Evolutionary conservation across 2,329 filamentous ascomycete species (phyloP).

Genomic region (Bipolaris cookei): DNA sequence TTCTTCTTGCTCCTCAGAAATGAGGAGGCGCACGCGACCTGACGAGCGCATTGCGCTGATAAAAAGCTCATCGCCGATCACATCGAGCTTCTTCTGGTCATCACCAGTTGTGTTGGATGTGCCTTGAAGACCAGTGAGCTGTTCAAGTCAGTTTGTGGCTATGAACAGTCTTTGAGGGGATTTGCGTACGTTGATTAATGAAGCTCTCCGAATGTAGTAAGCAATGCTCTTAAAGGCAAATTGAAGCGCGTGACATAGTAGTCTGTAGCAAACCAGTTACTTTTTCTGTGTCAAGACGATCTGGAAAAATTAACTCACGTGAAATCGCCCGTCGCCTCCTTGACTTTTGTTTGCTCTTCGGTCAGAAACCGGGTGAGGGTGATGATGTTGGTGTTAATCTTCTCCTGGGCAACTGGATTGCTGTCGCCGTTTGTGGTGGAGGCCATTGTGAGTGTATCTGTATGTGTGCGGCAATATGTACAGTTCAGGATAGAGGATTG

Average conservation of each 20-base stretch:
- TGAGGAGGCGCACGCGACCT: conserved; percentile 85
- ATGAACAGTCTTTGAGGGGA: neutral
- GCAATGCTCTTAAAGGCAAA: conserved; percentile 99
- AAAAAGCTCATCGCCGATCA: conserved; percentile 98
- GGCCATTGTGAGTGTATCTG: conserved; percentile 39
- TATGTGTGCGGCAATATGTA: neutral
- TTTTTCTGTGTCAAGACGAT: neutral
- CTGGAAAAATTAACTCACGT: conserved; percentile 67
- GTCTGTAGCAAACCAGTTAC: conserved; percentile 57
- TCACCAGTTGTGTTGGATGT: conserved; percentile 95
- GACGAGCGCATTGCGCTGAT: conserved; percentile 93
- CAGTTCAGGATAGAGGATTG: neutral
- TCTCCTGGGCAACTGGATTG: conserved; percentile 68
- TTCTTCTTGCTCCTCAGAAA: conserved; percentile 98
- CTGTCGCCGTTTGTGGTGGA: conserved; percentile 53
- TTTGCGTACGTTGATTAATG: conserved; percentile 74
- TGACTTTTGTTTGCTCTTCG: conserved; percentile 91
- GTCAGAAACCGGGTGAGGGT: conserved; percentile 95
- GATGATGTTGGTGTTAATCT: conserved; percentile 94
- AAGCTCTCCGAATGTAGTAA: conserved; percentile 97
- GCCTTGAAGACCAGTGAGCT: conserved; percentile 88
- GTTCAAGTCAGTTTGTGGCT: conserved; percentile 21
- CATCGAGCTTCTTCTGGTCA: conserved; percentile 99
- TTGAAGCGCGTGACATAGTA: conserved; percentile 96
- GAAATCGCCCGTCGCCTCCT: conserved; percentile 96